Percentiles rank a stretch among this genome's conserved stretches.
These are phyloP conservation scores for Daedaleopsis nitida DNA, from an alignment of 768 basidiomycete genomes.

Conservation along the genomic window DNA sequence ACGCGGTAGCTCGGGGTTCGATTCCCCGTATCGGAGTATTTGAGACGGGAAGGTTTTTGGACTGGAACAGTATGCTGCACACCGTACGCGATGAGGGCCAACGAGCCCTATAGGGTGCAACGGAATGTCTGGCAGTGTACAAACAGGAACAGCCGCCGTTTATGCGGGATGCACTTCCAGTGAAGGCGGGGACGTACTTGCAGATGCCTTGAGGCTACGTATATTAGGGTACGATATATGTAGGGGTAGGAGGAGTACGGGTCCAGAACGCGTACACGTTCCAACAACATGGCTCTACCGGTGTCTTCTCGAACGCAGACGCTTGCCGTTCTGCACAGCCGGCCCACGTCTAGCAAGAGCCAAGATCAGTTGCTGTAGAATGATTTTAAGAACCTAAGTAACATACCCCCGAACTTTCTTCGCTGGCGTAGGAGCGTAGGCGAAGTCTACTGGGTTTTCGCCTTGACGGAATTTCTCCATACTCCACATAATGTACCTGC, in stretches of 20 bases:
- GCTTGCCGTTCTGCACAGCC: constrained; percentile 70
- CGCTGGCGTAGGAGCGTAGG: constrained; percentile 65
- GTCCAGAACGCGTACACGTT: constrained; percentile 1
- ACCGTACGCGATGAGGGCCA: too few species aligned
- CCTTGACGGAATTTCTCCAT: constrained; percentile 78
- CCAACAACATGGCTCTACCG: constrained; percentile 26
- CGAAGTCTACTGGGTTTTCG: constrained; percentile 56
- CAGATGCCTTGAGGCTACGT: not conserved
- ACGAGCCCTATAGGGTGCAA: too few species aligned
- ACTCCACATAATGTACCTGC: constrained; percentile 82
- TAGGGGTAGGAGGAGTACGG: not conserved
- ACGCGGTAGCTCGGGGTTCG: constrained; percentile 45
- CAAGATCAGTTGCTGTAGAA: not conserved
- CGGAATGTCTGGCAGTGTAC: too few species aligned
- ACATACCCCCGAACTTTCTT: constrained; percentile 82
- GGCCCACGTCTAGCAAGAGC: constrained; percentile 58
- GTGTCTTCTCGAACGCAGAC: constrained; percentile 65
- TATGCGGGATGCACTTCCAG: too few species aligned
- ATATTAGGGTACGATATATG: not conserved
- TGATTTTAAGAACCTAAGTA: not conserved
- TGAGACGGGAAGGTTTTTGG: too few species aligned
- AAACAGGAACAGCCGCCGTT: too few species aligned
- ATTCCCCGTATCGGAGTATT: constrained; percentile 41
- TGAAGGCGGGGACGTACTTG: too few species aligned
- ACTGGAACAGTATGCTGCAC: too few species aligned